Evolutionary conservation across 768 basidiomycete species (phyloP), one percentile per base, ranked within the genome.

Genomic region (Agaricus sinodeliciosus): DNA sequence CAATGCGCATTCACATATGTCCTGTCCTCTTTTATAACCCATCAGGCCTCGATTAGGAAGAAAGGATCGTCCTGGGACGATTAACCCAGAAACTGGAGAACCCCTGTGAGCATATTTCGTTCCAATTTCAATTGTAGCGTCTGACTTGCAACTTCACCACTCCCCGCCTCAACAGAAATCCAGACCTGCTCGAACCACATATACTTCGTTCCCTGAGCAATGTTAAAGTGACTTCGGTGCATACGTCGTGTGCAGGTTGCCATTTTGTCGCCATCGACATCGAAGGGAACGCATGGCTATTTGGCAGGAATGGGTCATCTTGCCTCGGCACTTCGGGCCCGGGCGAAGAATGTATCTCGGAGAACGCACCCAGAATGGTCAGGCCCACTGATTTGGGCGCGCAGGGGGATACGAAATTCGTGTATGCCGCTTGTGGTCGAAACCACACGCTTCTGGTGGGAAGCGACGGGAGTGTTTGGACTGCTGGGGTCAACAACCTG

Each of bases 121-220:
- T 35, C 18, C 51, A 44, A 34, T 12, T 26, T 40, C 39, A 35
- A 52, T 42, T 56, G 48, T 36, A 48, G 41, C 51, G 40, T 25
- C 48, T 54, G 28, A 27, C 43, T 57, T 44, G 22, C 41, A n/a
- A 34, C 25, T 3, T n/a, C 50, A 44, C 44, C 43, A 11, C 31
- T 49, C 19, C 40, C 52, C 46, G 7, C 15, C 19, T 36, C 34
- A 22, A 44, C 61, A 79, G 76, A 65, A 81, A 76, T 56, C 85
- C 91, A 3, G 94, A 97, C 74, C 79, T 97, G 3, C 77, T 85
- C 49, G 82, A 89, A 67, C 93, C 94, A 0, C 81, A 94, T 68
- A 90, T 95, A 61, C 78, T 97, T 15, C 88, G 95, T 53, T 90
- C 92, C 0, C 73, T 97, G 28, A 77, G 81, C 64, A 94, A 94